Conservation (phyloP, 768 basidiomycete genomes). For the Pseudohyphozyma bogoriensis region DNA sequence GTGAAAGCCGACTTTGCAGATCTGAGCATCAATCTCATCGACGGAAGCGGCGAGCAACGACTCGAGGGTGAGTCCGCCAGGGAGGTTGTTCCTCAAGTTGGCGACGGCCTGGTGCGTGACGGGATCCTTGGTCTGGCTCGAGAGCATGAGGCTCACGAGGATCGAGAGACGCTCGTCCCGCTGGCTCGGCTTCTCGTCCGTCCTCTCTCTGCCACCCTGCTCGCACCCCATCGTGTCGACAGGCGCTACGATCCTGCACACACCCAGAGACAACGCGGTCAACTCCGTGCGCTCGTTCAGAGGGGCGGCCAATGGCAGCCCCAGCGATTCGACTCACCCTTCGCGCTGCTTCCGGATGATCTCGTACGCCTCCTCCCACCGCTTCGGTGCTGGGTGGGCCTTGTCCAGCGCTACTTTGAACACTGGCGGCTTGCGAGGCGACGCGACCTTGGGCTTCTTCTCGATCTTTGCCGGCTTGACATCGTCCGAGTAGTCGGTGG, state of each 20-base stretch:
- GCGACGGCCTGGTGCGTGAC: slow-evolving; percentile 55
- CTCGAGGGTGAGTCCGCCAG: slow-evolving; percentile 69
- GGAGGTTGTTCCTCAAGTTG: slow-evolving; percentile 61
- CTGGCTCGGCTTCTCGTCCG: background rate
- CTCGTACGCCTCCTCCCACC: slow-evolving; percentile 62
- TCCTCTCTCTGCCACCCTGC: slow-evolving; percentile 48
- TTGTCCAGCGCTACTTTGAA: slow-evolving; percentile 49
- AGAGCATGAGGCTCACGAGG: slow-evolving; percentile 86
- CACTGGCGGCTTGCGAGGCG: slow-evolving; percentile 50
- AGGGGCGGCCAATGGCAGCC: no score
- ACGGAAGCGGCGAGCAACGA: slow-evolving; percentile 57
- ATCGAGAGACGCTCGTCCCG: slow-evolving; percentile 74
- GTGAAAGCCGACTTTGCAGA: slow-evolving; percentile 33
- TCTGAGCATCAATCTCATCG: slow-evolving; percentile 42
- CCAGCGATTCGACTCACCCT: background rate
- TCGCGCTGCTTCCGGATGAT: slow-evolving; percentile 30
- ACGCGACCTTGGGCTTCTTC: slow-evolving; percentile 14
- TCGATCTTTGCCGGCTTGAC: background rate
- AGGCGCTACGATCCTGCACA: slow-evolving; percentile 57
- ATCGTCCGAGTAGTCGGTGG: background rate
- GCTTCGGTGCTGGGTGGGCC: slow-evolving; percentile 57
- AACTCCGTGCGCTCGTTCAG: slow-evolving; percentile 15
- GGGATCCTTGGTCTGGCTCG: slow-evolving; percentile 70
- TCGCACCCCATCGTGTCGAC: slow-evolving; percentile 91
- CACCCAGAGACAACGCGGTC: slow-evolving; percentile 72